These are phyloP conservation scores for Rhytidhysteron rufulum DNA, from an alignment of 2,329 filamentous ascomycete genomes.

Conservation along the genomic window DNA sequence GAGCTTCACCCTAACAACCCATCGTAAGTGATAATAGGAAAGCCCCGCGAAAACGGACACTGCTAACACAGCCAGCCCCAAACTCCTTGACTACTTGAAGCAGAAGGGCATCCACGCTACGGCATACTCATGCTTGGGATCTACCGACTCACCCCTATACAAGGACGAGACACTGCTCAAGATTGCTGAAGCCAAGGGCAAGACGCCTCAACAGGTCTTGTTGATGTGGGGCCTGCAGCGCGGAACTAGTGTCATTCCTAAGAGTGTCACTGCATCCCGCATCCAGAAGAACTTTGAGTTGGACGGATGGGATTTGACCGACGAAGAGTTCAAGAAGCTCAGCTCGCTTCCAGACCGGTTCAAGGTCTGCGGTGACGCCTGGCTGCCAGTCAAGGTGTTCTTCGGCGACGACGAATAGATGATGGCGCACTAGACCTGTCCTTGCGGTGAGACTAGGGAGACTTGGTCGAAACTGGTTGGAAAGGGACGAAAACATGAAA, in stretches of 20 bases:
- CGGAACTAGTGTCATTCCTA: constrained; percentile 80
- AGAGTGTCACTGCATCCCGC: constrained; percentile 69
- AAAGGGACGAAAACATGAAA: too few relatives aligned
- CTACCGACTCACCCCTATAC: constrained; percentile 65
- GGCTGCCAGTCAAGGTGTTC: constrained; percentile 75
- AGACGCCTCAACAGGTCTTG: constrained; percentile 71
- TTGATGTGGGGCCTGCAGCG: constrained; percentile 78
- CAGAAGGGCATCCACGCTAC: constrained; percentile 72
- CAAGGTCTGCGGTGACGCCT: constrained; percentile 67
- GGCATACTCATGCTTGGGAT: constrained; percentile 71
- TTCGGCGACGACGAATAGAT: constrained; percentile 72
- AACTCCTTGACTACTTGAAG: constrained; percentile 69
- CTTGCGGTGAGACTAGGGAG: too few relatives aligned
- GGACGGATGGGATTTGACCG: constrained; percentile 68
- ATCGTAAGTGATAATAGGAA: constrained; percentile 43
- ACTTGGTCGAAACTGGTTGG: too few relatives aligned
- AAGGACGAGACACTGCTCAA: constrained; percentile 61
- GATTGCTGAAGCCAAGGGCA: constrained; percentile 62
- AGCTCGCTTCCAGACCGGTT: constrained; percentile 69
- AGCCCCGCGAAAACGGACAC: constrained; percentile 5
- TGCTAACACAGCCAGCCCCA: constrained; percentile 44
- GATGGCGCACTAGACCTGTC: too few relatives aligned
- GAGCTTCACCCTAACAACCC: constrained; percentile 79
- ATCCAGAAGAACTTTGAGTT: constrained; percentile 73
- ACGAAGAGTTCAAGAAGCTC: constrained; percentile 68